These are phyloP conservation scores for Rhodotorula glutinis DNA, from an alignment of 1,284 basidiomycete genomes.

Conservation along the genomic window DNA sequence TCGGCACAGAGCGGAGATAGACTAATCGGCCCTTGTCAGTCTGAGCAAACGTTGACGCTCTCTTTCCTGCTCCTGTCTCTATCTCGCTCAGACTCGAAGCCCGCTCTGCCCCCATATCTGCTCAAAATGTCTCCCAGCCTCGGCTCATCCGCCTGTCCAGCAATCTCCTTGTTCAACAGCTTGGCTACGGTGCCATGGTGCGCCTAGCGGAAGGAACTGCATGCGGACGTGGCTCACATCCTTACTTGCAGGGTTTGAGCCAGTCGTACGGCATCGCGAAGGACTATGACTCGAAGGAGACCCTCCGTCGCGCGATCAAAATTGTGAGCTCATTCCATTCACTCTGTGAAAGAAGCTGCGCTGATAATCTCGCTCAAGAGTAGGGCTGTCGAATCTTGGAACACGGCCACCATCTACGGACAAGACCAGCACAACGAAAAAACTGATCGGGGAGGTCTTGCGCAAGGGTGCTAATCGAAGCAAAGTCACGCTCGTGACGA, in stretches of 20 bases:
- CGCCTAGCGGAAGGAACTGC: too few species aligned
- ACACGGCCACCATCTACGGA: constrained; percentile 32
- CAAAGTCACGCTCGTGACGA: constrained; percentile 30
- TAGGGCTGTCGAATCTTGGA: constrained; percentile 33
- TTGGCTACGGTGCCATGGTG: constrained; percentile 1
- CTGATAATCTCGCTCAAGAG: not conserved
- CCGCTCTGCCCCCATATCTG: not conserved
- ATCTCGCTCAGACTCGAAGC: not conserved
- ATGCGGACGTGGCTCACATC: too few species aligned
- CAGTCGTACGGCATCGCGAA: constrained; percentile 32
- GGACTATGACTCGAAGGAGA: constrained; percentile 23
- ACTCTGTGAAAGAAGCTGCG: not conserved
- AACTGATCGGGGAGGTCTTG: constrained; percentile 19
- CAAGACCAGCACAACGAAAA: constrained; percentile 19
- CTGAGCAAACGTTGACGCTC: too few species aligned
- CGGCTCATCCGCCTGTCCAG: not conserved
- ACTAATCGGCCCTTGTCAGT: too few species aligned
- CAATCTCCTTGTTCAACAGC: not conserved
- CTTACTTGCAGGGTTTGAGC: constrained; percentile 11
- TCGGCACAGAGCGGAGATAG: too few species aligned
- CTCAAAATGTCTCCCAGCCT: not conserved
- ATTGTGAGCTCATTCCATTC: constrained; percentile 4
- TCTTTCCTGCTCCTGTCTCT: too few species aligned
- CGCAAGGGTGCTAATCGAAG: constrained; percentile 19
- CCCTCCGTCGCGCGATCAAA: constrained; percentile 30